Evolutionary conservation across 2,329 filamentous ascomycete genomes (phyloP), one percentile per base, ranked within the genome.

Genomic region (Fusarium subtropicale): DNA sequence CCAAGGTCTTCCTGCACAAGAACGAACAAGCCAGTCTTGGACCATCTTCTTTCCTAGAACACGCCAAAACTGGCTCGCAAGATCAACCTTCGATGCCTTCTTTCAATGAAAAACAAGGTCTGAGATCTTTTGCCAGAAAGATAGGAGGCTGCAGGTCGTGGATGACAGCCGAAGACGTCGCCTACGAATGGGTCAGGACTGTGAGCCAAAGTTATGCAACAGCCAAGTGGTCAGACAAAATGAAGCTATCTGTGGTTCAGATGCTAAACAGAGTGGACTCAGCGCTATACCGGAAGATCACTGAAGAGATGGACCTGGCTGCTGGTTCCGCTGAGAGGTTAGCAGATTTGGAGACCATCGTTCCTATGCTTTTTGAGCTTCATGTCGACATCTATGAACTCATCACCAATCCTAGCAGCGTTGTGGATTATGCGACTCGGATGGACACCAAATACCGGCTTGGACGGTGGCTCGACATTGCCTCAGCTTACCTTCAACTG

Each of bases 21-120:
- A 84, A 85, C 57, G 85, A 87, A 46, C 79, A 82, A 24, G 80
- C 84, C 0, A 82, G 83, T 13, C 78, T 87, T 31, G 86, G 86
- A 11, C 80, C 89, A 18, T 87, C 85, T 1, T 88, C 87, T 6
- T 90, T 91, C 69, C 81, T 91, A 6, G 88, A 91, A 68, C 87
- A 90, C 71, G 85, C 87, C 2, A 90, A 89, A 68, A 80, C 85
- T 0, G 83, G 83, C 5, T 82, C 85, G 1, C 84, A 87, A 70
- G 83, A 85, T 51, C 79, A 82, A 24, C 78, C 79, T 2, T 81
- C 81, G n/a, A 81, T 80, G 4, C 79, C 83, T 1, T 70, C 76
- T 0, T 88, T 90, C 64, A 81, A 87, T 22, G 86, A 88, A 56
- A 78, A 80, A 2, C 82, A 81, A 42, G 86, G 87, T 0, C 76